Evolutionary conservation across 2,329 filamentous ascomycete species (phyloP), one percentile per base, ranked within the genome.

Genomic region (Grosmannia serpens): DNA sequence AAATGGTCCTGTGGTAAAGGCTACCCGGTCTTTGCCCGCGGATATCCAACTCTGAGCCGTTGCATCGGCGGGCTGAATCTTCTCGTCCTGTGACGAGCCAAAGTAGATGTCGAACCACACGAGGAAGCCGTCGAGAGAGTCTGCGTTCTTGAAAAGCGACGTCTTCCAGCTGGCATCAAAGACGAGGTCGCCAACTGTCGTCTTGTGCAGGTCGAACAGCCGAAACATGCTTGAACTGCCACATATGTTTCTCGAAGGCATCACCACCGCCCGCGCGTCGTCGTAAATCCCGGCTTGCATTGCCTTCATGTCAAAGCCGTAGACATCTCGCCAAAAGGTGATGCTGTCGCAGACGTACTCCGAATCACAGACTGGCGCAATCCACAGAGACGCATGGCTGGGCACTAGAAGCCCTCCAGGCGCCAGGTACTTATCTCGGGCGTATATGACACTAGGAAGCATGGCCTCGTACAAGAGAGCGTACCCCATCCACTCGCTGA

Each of bases 401-500:
- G 92, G 92, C 2, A 94, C 87, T 75, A 97, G 85, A 56, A 96
- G 77, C 20, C 91, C 91, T 58, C 83, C 86, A 1, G 86, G 82
- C 60, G 82, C 84, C 27, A 97, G 83, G 71, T 96, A 96, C 65
- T 83, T 84, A 73, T 97, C 91, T 61, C 91, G 82, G 50, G 92
- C 92, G 68, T 84, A 92, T 55, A 97, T 79, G 26, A 97, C 89
- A 54, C 89, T 95, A 63, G 94, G 90, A 31, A 97, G 83, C 91
- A 97, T 97, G 58, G 91, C 90, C 73, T 97, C 91, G 71, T 95
- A 97, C 7, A 96, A 80, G 22, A 96, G 80, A 63, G 86, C 89
- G 70, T 97, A 97, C 33, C 91, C 91, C 91, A 97, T 97, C 91
- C 91, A 97, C 71, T 97, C 91, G 60, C 89, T 95, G 61, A 97